Conservation (phyloP, 129 eudicot genomes). For the Glebionis coronaria region DNA sequence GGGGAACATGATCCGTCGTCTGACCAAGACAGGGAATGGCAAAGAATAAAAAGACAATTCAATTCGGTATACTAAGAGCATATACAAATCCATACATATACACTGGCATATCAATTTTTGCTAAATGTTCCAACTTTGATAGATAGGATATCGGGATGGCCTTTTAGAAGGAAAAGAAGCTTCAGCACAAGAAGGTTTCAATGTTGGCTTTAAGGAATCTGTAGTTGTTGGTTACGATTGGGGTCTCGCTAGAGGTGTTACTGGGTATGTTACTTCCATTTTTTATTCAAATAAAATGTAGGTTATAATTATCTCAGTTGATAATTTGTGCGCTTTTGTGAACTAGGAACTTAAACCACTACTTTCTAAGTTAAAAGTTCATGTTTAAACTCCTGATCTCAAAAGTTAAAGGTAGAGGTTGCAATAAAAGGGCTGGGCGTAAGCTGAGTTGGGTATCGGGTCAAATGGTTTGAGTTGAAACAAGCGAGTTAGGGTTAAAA, state of each 20-base stretch:
- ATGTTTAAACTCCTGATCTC: too few species aligned
- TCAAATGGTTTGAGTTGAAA: too few species aligned
- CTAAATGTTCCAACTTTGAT: conserved; percentile 8
- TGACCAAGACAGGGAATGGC: conserved; percentile 74
- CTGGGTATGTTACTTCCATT: conserved; percentile 43
- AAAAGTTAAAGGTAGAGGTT: too few species aligned
- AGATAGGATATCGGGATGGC: conserved; percentile 83
- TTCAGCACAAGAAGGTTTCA: conserved; percentile 71
- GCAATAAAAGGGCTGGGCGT: too few species aligned
- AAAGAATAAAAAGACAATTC: conserved; percentile 59
- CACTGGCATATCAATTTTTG: neutral
- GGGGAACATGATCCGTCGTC: conserved; percentile 36
- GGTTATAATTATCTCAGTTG: neutral
- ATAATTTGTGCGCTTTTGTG: neutral
- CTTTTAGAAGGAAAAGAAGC: conserved; percentile 74
- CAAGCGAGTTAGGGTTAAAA: too few species aligned
- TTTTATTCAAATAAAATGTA: neutral
- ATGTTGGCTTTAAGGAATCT: conserved; percentile 60
- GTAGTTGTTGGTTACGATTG: conserved; percentile 45
- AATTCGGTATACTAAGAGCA: conserved; percentile 47
- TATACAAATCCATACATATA: neutral
- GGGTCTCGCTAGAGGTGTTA: conserved; percentile 77
- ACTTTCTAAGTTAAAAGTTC: too few species aligned
- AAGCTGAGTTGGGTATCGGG: too few species aligned
- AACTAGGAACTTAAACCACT: neutral